Evolutionary conservation across 2,329 filamentous ascomycete species (phyloP).

Genomic region (Ophioceras dolichostomum): DNA sequence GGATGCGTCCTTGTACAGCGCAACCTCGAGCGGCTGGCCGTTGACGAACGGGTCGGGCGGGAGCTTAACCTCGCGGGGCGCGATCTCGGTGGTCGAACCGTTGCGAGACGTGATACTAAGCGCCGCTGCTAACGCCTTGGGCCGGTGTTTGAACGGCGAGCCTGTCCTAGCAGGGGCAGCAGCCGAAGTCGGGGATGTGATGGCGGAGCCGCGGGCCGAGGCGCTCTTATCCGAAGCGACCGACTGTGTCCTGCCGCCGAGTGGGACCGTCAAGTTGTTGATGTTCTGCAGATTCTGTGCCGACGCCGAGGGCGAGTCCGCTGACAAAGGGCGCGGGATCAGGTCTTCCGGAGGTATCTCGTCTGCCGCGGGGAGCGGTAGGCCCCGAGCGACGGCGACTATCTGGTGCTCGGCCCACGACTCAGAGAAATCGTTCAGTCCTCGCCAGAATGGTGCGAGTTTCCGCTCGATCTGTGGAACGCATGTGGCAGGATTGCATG

Average conservation of each 20-base stretch:
- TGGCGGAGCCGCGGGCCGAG: constrained; percentile 49
- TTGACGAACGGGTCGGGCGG: constrained; percentile 82
- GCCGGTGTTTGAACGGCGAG: constrained; percentile 65
- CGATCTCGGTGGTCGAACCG: constrained; percentile 57
- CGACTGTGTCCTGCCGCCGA: constrained; percentile 65
- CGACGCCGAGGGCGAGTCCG: constrained; percentile 35
- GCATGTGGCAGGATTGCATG: no score
- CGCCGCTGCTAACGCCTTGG: constrained; percentile 79
- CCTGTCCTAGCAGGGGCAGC: constrained; percentile 25
- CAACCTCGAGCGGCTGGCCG: constrained; percentile 86
- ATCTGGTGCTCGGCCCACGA: constrained; percentile 93
- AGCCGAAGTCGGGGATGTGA: constrained; percentile 45
- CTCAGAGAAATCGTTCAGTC: constrained; percentile 76
- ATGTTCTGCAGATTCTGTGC: constrained; percentile 53
- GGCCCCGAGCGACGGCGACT: constrained; percentile 75
- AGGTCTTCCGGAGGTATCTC: constrained; percentile 63
- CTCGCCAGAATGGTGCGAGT: constrained; percentile 90
- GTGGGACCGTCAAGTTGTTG: constrained; percentile 66
- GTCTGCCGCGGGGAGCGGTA: constrained; percentile 74
- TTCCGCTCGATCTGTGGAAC: constrained; percentile 91
- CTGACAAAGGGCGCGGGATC: constrained; percentile 31
- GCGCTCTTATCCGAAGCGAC: constrained; percentile 59
- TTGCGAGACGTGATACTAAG: constrained; percentile 65
- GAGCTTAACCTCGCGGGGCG: constrained; percentile 66
- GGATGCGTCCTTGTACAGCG: constrained; percentile 77